Percentiles rank a stretch among this genome's conserved stretches.
These are phyloP conservation scores for Fusarium phyllophilum DNA, from an alignment of 2,329 filamentous ascomycete genomes.

Conservation along the genomic window DNA sequence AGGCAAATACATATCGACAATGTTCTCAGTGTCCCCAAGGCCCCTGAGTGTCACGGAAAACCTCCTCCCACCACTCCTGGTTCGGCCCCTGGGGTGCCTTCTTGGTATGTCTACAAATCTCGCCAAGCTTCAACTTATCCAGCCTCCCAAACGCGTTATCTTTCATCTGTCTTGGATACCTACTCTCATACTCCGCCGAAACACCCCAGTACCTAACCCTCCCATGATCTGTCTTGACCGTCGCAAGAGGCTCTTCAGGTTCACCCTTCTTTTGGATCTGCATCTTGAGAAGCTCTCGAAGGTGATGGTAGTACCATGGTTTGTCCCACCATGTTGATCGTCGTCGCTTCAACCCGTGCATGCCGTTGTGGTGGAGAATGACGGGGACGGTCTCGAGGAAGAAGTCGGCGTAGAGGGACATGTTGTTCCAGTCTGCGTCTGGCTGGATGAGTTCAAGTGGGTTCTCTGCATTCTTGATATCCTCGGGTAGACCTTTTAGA, in stretches of 20 bases:
- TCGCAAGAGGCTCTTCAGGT: not conserved
- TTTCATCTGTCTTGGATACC: not conserved
- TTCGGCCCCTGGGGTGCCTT: not conserved
- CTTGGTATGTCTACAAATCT: not conserved
- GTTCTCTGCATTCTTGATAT: not conserved
- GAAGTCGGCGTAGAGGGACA: conserved; percentile 11
- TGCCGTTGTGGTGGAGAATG: conserved; percentile 3
- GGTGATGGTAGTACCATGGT: conserved; percentile 3
- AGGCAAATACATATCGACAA: too few species aligned
- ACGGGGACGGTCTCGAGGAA: not conserved
- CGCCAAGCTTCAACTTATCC: not conserved
- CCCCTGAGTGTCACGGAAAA: not conserved
- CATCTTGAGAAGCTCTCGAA: not conserved
- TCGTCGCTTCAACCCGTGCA: not conserved
- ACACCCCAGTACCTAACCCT: conserved; percentile 1
- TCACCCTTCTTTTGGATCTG: not conserved
- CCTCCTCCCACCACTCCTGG: conserved; percentile 9
- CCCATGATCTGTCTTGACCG: accelerated
- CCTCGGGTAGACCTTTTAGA: not conserved
- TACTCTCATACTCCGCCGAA: not conserved
- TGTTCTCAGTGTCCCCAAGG: not conserved
- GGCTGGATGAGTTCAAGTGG: not conserved
- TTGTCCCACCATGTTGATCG: not conserved
- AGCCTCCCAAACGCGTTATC: not conserved
- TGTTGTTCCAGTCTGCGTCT: not conserved